A percentile compares a stretch with the other conserved stretches of the same genome.
These are phyloP conservation scores for Trypanosoma lewisi DNA, from an alignment of 208 protist species.

Conservation along the genomic window DNA sequence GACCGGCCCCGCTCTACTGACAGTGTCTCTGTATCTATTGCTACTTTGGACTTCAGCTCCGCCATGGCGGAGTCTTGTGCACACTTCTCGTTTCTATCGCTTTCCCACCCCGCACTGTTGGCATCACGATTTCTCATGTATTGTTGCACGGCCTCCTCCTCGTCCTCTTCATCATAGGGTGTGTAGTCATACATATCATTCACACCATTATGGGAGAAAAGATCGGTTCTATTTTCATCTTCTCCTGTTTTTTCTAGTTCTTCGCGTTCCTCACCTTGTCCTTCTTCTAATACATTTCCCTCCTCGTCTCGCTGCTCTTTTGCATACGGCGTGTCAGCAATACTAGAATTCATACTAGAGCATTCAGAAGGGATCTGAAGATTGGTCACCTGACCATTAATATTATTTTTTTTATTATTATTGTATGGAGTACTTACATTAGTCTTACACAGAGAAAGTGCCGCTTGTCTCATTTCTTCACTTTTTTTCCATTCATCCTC, in stretches of 20 bases:
- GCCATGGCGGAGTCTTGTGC: background rate
- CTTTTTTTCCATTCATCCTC: background rate
- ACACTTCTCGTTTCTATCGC: background rate
- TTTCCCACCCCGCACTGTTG: background rate
- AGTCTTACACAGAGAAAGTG: background rate
- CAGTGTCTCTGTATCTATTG: background rate
- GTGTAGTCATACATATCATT: background rate
- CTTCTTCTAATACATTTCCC: background rate
- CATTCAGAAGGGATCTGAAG: constrained; percentile 19
- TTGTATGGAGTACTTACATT: background rate
- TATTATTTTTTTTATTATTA: background rate
- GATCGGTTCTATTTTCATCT: no score
- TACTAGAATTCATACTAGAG: constrained; percentile 62
- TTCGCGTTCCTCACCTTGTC: background rate
- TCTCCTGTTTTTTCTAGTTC: background rate
- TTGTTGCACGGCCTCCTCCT: constrained; percentile 57
- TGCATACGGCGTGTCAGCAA: constrained; percentile 30
- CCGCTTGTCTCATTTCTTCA: no score
- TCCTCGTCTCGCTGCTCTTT: constrained; percentile 2
- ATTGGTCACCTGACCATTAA: background rate
- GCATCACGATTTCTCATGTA: constrained; percentile 35
- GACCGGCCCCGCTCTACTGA: background rate
- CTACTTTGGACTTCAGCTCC: constrained; percentile 12
- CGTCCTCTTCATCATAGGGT: constrained; percentile 52
- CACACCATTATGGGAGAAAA: background rate